These are phyloP conservation scores for Boletus calvinii DNA, from an alignment of 1,284 basidiomycete species.

Conservation along the genomic window DNA sequence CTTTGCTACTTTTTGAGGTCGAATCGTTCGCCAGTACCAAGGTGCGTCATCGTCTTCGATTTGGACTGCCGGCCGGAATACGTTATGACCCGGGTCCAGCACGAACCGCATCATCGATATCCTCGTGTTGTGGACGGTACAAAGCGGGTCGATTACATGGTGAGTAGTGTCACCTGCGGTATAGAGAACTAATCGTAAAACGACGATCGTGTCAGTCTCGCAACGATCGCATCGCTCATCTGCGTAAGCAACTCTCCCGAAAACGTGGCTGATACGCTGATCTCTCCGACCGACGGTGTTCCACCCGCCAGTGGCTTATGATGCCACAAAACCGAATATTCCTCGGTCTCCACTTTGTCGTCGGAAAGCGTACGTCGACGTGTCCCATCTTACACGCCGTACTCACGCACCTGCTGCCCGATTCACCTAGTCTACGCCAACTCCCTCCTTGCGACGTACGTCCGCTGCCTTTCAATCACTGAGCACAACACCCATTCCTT, in stretches of 20 bases:
- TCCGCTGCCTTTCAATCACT: not conserved
- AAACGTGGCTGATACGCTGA: not conserved
- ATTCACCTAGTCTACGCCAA: slow-evolving; percentile 26
- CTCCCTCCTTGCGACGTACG: slow-evolving; percentile 28
- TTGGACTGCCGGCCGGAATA: not conserved
- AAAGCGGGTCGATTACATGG: slow-evolving; percentile 50
- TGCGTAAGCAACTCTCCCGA: slow-evolving; percentile 35
- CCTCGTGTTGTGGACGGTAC: slow-evolving; percentile 49
- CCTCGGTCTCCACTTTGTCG: slow-evolving; percentile 46
- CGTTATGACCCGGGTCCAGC: slow-evolving; percentile 23
- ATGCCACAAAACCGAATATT: slow-evolving; percentile 43
- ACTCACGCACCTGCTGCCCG: not conserved
- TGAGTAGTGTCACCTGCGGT: slow-evolving; percentile 18
- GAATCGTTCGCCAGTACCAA: slow-evolving; percentile 38
- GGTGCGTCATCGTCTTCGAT: slow-evolving; percentile 25
- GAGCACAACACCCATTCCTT: not conserved
- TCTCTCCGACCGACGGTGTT: not conserved
- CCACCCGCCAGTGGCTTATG: slow-evolving; percentile 39
- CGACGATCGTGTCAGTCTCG: slow-evolving; percentile 31
- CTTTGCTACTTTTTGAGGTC: slow-evolving; percentile 44
- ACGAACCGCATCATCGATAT: slow-evolving; percentile 48
- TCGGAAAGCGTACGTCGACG: slow-evolving; percentile 42
- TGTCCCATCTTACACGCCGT: not conserved
- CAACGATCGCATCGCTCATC: slow-evolving; percentile 40
- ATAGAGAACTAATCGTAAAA: too few species aligned